A percentile compares a stretch with the other conserved stretches of the same genome.
These are phyloP conservation scores for Ulota crispa DNA, from an alignment of 225 moss, liverwort and hornwort species.

Conservation along the genomic window DNA sequence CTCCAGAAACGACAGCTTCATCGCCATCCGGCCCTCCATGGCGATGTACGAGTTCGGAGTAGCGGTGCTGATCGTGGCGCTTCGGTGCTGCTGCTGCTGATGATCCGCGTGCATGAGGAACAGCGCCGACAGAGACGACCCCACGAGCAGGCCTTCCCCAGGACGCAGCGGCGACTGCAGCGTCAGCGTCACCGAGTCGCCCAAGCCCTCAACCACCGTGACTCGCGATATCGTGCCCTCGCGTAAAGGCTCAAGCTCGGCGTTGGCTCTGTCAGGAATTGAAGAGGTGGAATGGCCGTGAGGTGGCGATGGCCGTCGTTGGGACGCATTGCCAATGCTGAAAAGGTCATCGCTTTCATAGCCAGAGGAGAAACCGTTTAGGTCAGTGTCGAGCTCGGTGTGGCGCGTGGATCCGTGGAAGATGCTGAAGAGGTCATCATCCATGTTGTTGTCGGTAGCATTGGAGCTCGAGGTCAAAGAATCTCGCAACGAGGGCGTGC, in stretches of 20 bases:
- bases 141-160: conserved; percentile 46
- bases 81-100: not conserved
- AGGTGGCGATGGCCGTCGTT: conserved; percentile 1
- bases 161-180: conserved; percentile 32
- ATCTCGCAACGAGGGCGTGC: conserved; percentile 5
- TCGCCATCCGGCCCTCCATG: conserved; percentile 51
- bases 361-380: conserved; percentile 16
- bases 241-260: conserved; percentile 20
- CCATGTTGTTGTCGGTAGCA: conserved; percentile 27
- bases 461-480: conserved; percentile 27
- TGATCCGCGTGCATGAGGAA: conserved; percentile 32
- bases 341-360: conserved; percentile 64
- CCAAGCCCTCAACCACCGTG: conserved; percentile 38
- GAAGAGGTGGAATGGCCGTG: not conserved
- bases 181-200: conserved; percentile 33
- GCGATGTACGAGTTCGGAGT: conserved; percentile 46
- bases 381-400: conserved; percentile 22
- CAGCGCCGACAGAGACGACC: conserved; percentile 43
- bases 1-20: conserved; percentile 48
- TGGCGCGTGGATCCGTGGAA: conserved; percentile 43
- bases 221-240: conserved; percentile 34
- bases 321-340: conserved; percentile 44
- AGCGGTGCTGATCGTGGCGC: conserved; percentile 17
- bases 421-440: conserved; percentile 63
- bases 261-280: not conserved